Conservation (phyloP, 179 eudicot genomes). For the Gypsophila paniculata region DNA sequence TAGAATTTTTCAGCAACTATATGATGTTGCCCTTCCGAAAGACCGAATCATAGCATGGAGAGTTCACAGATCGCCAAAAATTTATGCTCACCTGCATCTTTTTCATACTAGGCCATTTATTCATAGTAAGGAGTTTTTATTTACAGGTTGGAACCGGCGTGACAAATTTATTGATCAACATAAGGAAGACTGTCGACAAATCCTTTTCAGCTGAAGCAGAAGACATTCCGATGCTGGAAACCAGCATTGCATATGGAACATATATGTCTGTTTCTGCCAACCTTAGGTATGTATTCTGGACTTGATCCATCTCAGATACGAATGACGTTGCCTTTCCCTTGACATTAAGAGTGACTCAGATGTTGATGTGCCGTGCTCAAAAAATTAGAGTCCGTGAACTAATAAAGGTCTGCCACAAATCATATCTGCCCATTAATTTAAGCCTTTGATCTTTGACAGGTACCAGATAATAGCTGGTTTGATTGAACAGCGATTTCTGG, state of each 20-base stretch:
- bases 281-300: slow-evolving; percentile 51
- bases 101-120: background rate
- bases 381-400: background rate
- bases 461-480: slow-evolving; percentile 86
- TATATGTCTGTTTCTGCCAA: slow-evolving; percentile 83
- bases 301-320: background rate
- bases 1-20: background rate
- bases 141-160: slow-evolving; percentile 72
- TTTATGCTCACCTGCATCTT: background rate
- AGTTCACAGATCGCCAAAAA: background rate
- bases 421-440: background rate
- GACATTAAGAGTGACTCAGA: background rate
- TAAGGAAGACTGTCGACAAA: slow-evolving; percentile 62
- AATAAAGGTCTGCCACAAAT: too few species aligned
- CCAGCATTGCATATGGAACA: slow-evolving; percentile 75
- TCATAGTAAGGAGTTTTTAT: background rate
- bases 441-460: slow-evolving; percentile 31
- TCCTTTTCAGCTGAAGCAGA: slow-evolving; percentile 69
- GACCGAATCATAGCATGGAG: background rate
- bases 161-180: slow-evolving; percentile 60
- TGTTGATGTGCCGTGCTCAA: background rate
- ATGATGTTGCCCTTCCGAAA: background rate
- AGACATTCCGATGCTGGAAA: slow-evolving; percentile 65
- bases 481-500: slow-evolving; percentile 72
- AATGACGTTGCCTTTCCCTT: background rate